These are phyloP conservation scores for Exidia glandulosa DNA, from an alignment of 768 basidiomycete species.

Conservation along the genomic window DNA sequence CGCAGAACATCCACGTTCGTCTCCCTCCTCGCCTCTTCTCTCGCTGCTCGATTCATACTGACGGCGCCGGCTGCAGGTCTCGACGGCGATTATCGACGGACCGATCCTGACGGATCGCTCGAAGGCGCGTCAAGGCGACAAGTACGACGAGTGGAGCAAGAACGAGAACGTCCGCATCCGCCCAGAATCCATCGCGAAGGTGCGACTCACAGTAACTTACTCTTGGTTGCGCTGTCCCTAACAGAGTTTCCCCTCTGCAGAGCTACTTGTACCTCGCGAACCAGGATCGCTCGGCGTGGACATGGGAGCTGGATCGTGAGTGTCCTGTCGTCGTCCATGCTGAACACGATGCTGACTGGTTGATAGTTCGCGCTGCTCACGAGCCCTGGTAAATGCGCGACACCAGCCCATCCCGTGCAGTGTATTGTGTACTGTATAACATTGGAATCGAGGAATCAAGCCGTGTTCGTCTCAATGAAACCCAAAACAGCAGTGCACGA, in stretches of 20 bases:
- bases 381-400: slow-evolving; percentile 44
- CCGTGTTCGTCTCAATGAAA: no score
- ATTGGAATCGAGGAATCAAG: no score
- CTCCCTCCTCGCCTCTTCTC: not conserved
- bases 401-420: no score
- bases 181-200: not conserved
- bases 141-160: slow-evolving; percentile 25
- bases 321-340: not conserved
- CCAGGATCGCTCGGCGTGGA: slow-evolving; percentile 64
- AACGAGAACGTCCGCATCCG: slow-evolving; percentile 40
- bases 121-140: not conserved
- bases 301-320: slow-evolving; percentile 74
- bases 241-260: slow-evolving; percentile 22
- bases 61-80: slow-evolving; percentile 12
- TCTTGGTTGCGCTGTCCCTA: not conserved
- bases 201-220: not conserved
- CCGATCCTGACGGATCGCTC: slow-evolving; percentile 14
- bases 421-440: no score
- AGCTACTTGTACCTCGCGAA: slow-evolving; percentile 53
- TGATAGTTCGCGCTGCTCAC: slow-evolving; percentile 38
- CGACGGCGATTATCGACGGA: slow-evolving; percentile 69
- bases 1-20: slow-evolving; percentile 58
- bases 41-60: not conserved
- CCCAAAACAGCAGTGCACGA: no score
- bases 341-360: not conserved